A percentile compares a stretch with the other conserved stretches of the same genome.
phyloP scores from a whole-genome alignment of 148 eudicot genomes.

The Persicaria maculosa region DNA sequence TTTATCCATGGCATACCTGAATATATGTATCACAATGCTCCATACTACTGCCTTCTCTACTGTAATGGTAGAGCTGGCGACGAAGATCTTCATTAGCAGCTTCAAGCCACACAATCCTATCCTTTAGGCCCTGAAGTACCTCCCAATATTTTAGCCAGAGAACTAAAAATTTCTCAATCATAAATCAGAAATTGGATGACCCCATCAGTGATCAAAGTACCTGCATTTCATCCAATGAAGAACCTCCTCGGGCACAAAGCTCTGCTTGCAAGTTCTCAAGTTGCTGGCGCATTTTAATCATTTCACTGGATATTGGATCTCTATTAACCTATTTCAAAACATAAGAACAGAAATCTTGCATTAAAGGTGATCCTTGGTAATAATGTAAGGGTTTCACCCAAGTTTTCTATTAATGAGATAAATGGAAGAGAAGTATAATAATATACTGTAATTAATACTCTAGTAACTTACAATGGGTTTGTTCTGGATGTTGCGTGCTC shows the following conservation, averaged over 20 bases:
- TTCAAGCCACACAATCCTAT: conserved; percentile 88
- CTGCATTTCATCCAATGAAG: conserved; percentile 65
- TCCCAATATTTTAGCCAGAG: not conserved
- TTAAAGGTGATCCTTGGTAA: not conserved
- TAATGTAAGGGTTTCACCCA: no score
- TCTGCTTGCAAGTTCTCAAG: conserved; percentile 89
- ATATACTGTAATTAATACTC: no score
- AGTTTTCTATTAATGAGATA: no score
- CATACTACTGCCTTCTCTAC: conserved; percentile 43
- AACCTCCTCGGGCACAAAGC: conserved; percentile 87
- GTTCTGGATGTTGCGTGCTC: conserved; percentile 96
- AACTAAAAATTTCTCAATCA: not conserved
- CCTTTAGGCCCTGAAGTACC: conserved; percentile 56
- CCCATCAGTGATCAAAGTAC: conserved; percentile 20
- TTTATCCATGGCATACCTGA: conserved; percentile 37
- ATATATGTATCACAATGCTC: conserved; percentile 44
- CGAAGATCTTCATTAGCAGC: conserved; percentile 81
- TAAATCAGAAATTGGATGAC: not conserved
- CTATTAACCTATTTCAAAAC: conserved; percentile 58
- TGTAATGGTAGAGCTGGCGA: conserved; percentile 65
- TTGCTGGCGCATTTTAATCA: conserved; percentile 97
- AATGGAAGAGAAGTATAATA: no score
- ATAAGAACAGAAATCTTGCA: not conserved
- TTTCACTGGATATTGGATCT: conserved; percentile 89
- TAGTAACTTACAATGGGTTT: conserved; percentile 78